Evolutionary conservation across 441 rosid species (phyloP).

Genomic region (Adansonia madagascariensis): DNA sequence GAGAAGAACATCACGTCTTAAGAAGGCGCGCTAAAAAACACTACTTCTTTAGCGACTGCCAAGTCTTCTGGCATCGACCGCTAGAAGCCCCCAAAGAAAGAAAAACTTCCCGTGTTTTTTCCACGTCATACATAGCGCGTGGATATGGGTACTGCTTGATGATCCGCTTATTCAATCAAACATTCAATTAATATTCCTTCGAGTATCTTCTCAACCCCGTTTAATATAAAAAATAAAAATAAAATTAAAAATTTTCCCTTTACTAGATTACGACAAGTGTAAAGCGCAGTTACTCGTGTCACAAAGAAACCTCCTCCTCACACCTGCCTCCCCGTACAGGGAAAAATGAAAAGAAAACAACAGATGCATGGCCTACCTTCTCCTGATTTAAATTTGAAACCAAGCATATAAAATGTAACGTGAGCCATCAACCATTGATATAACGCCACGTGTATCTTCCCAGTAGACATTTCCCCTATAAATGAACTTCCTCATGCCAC

Average conservation of each 20-base stretch:
- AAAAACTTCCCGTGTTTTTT: neutral
- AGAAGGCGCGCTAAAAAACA: neutral
- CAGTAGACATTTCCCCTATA: slow-evolving; percentile 28
- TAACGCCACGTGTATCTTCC: slow-evolving; percentile 27
- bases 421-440: slow-evolving; percentile 30
- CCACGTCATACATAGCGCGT: neutral
- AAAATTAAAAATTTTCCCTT: neutral
- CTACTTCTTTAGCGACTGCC: neutral
- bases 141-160: neutral
- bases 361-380: slow-evolving; percentile 37
- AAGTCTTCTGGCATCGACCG: neutral
- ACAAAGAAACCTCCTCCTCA: neutral
- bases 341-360: neutral
- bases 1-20: neutral
- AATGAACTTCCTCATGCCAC: slow-evolving; percentile 11
- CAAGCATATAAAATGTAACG: neutral
- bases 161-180: neutral
- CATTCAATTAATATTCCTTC: slow-evolving; percentile 16
- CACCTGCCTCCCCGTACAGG: slow-evolving; percentile 27
- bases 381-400: neutral
- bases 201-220: slow-evolving; percentile 24
- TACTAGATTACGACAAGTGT: slow-evolving; percentile 33
- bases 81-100: too few relatives aligned
- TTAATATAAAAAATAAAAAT: neutral
- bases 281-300: slow-evolving; percentile 15